Conservation (phyloP, 306 rosid species). For the Cyamopsis tetragonoloba region DNA sequence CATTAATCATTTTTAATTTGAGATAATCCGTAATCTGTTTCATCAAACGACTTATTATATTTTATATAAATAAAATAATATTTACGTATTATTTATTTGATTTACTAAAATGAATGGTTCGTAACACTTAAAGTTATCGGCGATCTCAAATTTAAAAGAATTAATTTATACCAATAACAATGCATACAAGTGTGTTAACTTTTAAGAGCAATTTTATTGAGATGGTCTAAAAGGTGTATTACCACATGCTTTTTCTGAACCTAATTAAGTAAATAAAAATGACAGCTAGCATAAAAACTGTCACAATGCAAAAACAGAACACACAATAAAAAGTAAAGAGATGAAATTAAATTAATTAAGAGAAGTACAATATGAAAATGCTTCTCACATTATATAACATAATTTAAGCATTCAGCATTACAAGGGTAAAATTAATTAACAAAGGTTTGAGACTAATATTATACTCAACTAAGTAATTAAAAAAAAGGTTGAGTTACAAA, state of each 20-base stretch:
- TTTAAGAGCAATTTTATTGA: too few relatives aligned
- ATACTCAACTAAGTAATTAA: conserved; percentile 23
- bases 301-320: background rate
- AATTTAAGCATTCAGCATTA: background rate
- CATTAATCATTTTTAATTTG: too few relatives aligned
- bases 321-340: conserved; percentile 2
- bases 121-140: too few relatives aligned
- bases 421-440: background rate
- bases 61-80: too few relatives aligned
- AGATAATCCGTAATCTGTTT: too few relatives aligned
- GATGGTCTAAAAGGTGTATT: too few relatives aligned
- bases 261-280: background rate
- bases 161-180: too few relatives aligned
- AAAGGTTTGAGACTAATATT: background rate
- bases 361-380: conserved; percentile 23
- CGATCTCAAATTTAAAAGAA: too few relatives aligned
- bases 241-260: conserved; percentile 11
- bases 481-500: conserved; percentile 20
- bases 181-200: background rate
- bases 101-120: too few relatives aligned
- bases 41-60: too few relatives aligned
- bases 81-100: too few relatives aligned
- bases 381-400: conserved; percentile 24
- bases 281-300: conserved; percentile 5
- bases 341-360: conserved; percentile 15